Conservation (phyloP, 495 filamentous ascomycete genomes). For the Penicillium cosmopolitanum region DNA sequence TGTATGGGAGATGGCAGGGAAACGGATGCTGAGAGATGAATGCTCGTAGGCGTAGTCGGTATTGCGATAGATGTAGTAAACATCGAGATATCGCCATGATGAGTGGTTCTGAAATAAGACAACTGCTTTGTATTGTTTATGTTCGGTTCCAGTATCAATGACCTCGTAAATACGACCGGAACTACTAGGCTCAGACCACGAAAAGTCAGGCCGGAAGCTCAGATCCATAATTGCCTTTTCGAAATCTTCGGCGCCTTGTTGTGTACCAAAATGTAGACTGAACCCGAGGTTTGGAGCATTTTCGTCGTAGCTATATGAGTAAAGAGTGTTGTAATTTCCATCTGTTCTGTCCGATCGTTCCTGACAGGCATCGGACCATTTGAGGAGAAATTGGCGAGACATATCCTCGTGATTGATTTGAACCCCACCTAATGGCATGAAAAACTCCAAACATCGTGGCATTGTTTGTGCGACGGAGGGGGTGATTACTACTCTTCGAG, state of each 20-base stretch:
- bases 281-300: constrained; percentile 41
- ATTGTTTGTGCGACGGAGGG: constrained; percentile 40
- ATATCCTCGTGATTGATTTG: constrained; percentile 35
- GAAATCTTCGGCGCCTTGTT: constrained; percentile 36
- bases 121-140: constrained; percentile 43
- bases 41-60: constrained; percentile 38
- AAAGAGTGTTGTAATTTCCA: constrained; percentile 39
- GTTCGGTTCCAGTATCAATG: constrained; percentile 35
- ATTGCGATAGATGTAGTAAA: constrained; percentile 42
- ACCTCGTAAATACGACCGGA: constrained; percentile 38
- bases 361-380: constrained; percentile 50
- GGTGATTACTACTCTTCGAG: constrained; percentile 45
- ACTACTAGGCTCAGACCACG: constrained; percentile 30
- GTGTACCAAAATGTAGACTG: constrained; percentile 32
- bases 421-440: constrained; percentile 43
- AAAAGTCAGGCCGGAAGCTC: constrained; percentile 28
- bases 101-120: constrained; percentile 28
- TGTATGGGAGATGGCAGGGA: constrained; percentile 36
- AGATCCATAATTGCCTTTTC: constrained; percentile 34
- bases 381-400: constrained; percentile 37
- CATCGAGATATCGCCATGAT: constrained; percentile 36
- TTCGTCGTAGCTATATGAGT: constrained; percentile 42
- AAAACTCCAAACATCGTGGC: constrained; percentile 41
- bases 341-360: constrained; percentile 36
- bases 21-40: constrained; percentile 28